phyloP scores from a whole-genome alignment of 2,329 filamentous ascomycete species.

The Trichoderma koningiopsis region DNA sequence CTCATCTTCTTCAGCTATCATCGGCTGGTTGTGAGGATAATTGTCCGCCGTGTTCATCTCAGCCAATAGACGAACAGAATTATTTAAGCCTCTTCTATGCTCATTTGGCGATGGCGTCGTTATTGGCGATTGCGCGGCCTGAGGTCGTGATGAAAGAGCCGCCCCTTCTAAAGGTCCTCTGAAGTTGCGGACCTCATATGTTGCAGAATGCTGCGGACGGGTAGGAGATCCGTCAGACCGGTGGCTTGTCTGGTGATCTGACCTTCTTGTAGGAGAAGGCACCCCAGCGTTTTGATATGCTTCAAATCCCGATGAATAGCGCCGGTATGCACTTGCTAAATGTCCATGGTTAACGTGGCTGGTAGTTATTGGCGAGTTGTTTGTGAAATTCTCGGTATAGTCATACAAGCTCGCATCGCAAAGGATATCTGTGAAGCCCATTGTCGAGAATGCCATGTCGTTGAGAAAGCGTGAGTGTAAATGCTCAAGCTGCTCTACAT shows the following conservation, averaged over 20 bases:
- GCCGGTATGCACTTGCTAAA: background rate
- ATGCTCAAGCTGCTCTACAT: slow-evolving; percentile 12
- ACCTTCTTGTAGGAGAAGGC: slow-evolving; percentile 3
- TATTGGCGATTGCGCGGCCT: background rate
- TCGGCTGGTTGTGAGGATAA: background rate
- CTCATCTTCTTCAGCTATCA: slow-evolving; percentile 5
- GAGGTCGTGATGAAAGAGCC: background rate
- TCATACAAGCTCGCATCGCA: background rate
- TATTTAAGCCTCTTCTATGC: background rate
- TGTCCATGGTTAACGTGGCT: background rate
- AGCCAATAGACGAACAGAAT: background rate
- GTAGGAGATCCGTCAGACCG: background rate
- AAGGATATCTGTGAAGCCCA: background rate
- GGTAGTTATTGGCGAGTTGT: background rate
- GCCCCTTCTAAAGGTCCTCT: background rate
- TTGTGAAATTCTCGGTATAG: background rate
- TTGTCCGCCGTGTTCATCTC: background rate
- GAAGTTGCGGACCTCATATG: background rate
- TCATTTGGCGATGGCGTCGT: background rate
- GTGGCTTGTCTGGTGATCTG: background rate
- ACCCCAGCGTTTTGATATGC: slow-evolving; percentile 1
- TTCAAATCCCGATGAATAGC: slow-evolving; percentile 3
- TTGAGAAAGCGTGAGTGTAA: slow-evolving; percentile 7
- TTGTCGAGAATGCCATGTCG: background rate
- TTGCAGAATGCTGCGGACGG: background rate